A percentile compares a stretch with the other conserved stretches of the same genome.
Evolutionary conservation across 2,329 filamentous ascomycete genomes (phyloP).

Genomic region (Colletotrichum truncatum): DNA sequence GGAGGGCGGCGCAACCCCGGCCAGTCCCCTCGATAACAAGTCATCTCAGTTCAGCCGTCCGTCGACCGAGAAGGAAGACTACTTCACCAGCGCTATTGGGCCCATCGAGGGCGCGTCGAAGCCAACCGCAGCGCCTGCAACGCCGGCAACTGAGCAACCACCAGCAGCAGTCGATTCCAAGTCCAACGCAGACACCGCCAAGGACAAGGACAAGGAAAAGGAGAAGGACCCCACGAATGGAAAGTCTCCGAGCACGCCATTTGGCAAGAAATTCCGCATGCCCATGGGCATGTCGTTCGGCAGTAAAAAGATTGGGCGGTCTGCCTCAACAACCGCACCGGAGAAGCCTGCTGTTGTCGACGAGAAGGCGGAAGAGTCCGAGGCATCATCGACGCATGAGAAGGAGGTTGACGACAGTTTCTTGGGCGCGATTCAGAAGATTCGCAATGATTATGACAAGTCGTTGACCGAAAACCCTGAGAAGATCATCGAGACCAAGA

Average conservation of each 20-base stretch:
- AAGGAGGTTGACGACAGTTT: slow-evolving; percentile 82
- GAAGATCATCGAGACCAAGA: slow-evolving; percentile 65
- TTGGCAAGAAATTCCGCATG: slow-evolving; percentile 82
- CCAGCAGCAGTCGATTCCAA: slow-evolving; percentile 53
- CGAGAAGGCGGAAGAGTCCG: slow-evolving; percentile 78
- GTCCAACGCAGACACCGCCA: slow-evolving; percentile 39
- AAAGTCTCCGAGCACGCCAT: slow-evolving; percentile 70
- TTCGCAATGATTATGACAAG: slow-evolving; percentile 78
- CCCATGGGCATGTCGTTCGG: slow-evolving; percentile 77
- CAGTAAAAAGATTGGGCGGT: slow-evolving; percentile 84
- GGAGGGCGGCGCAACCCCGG: slow-evolving; percentile 54
- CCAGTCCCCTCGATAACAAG: slow-evolving; percentile 62
- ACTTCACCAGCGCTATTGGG: slow-evolving; percentile 74
- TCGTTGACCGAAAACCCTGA: slow-evolving; percentile 65
- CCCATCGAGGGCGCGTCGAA: slow-evolving; percentile 57
- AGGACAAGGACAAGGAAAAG: slow-evolving; percentile 55
- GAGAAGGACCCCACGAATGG: slow-evolving; percentile 58
- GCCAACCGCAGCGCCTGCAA: slow-evolving; percentile 55
- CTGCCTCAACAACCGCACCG: slow-evolving; percentile 70
- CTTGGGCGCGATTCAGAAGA: slow-evolving; percentile 75
- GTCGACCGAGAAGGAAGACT: slow-evolving; percentile 76
- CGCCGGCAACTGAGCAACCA: slow-evolving; percentile 55
- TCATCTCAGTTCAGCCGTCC: slow-evolving; percentile 65
- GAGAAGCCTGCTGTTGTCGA: slow-evolving; percentile 79
- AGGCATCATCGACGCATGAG: slow-evolving; percentile 71